phyloP scores from a whole-genome alignment of 768 basidiomycete genomes.

The Rubroboletus satanas region DNA sequence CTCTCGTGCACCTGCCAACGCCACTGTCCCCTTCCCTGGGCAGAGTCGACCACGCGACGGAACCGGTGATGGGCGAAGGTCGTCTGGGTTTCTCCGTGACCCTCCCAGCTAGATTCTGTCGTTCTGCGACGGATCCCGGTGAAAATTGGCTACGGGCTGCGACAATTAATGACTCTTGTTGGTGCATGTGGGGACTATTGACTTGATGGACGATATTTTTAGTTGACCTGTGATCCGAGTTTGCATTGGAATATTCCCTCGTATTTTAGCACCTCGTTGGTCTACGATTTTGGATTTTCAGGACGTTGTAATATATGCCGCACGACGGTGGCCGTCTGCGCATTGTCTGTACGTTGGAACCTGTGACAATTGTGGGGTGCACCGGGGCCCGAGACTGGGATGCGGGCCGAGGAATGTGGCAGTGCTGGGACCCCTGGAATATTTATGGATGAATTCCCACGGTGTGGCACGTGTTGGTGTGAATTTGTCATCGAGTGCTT shows the following conservation, averaged over 20 bases:
- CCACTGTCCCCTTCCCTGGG: slow-evolving; percentile 35
- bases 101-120: slow-evolving; percentile 33
- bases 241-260: slow-evolving; percentile 19
- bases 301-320: slow-evolving; percentile 23
- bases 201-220: slow-evolving; percentile 20
- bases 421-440: background rate
- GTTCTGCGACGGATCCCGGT: background rate
- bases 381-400: background rate
- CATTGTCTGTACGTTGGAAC: background rate
- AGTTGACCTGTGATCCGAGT: slow-evolving; percentile 2
- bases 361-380: background rate
- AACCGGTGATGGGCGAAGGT: slow-evolving; percentile 28
- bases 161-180: slow-evolving; percentile 10
- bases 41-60: slow-evolving; percentile 21
- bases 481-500: slow-evolving; percentile 23
- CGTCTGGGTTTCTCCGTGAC: slow-evolving; percentile 36
- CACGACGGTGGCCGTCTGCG: background rate
- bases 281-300: slow-evolving; percentile 7
- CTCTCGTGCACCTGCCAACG: slow-evolving; percentile 14
- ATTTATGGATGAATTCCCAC: slow-evolving; percentile 29
- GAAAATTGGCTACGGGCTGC: background rate
- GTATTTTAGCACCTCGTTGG: slow-evolving; percentile 13
- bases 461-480: slow-evolving; percentile 29
- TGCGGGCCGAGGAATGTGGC: slow-evolving; percentile 1
- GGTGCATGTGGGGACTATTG: slow-evolving; percentile 13